Evolutionary conservation across 345 rosid genomes (phyloP).

Genomic region (Eucalyptus fibrosa): DNA sequence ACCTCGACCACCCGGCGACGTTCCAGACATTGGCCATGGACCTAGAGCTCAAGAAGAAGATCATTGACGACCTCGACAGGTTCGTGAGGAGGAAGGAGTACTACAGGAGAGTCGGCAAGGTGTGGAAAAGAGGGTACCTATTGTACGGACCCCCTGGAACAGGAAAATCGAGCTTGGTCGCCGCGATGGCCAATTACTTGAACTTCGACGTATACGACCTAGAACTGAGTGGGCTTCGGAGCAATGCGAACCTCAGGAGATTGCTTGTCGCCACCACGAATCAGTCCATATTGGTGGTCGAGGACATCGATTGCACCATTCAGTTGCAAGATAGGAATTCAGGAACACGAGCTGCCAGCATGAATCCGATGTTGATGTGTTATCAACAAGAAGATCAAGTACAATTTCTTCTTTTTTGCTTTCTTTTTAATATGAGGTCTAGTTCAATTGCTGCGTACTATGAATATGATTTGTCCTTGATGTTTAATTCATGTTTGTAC

Average conservation of each 20-base stretch:
- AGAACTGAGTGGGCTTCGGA: background rate
- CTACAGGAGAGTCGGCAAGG: conserved; percentile 1
- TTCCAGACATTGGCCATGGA: background rate
- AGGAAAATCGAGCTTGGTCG: conserved; percentile 1
- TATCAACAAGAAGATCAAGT: too few relatives aligned
- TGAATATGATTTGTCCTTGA: background rate
- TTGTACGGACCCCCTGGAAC: conserved; percentile 1
- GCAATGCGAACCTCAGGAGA: background rate
- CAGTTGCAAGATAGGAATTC: background rate
- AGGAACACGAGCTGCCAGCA: too few relatives aligned
- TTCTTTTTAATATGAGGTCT: background rate
- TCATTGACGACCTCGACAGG: background rate
- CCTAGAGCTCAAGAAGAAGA: background rate
- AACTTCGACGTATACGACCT: background rate
- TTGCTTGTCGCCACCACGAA: background rate
- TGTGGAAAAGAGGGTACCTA: conserved; percentile 1
- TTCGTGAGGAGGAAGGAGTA: background rate
- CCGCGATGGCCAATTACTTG: background rate
- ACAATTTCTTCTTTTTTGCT: too few relatives aligned
- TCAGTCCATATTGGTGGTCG: background rate
- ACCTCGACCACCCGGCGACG: conserved; percentile 12
- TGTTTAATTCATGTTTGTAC: background rate
- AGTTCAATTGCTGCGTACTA: background rate
- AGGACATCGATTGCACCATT: conserved; percentile 3
- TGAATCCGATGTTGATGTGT: too few relatives aligned